Conservation (phyloP, 2,329 filamentous ascomycete species). For the Epichloe sibirici region DNA sequence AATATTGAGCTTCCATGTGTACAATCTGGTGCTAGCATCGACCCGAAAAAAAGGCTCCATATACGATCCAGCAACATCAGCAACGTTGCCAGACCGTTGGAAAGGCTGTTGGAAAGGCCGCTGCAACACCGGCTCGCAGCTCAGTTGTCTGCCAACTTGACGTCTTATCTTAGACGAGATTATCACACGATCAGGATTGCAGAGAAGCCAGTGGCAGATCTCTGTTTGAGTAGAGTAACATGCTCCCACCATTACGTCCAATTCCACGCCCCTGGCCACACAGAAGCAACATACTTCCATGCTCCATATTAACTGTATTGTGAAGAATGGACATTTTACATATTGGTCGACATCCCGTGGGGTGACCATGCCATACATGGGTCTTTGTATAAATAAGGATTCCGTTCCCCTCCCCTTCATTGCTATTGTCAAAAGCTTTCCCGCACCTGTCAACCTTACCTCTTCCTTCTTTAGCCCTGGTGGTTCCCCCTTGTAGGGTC, state of each 20-base stretch:
- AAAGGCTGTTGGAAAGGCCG: not conserved
- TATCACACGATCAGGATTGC: not conserved
- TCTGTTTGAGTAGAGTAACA: slow-evolving; percentile 2
- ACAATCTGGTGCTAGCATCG: not conserved
- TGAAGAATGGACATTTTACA: not conserved
- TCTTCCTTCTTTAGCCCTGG: not conserved
- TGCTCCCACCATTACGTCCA: slow-evolving; percentile 2
- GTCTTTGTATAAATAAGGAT: not conserved
- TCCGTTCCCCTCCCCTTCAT: not conserved
- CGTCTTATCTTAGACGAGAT: not conserved
- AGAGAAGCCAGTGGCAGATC: not conserved
- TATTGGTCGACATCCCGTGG: not conserved
- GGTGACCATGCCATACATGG: no score
- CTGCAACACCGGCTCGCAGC: not conserved
- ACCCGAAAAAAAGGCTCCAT: not conserved
- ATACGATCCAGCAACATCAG: not conserved
- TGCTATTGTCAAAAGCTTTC: not conserved
- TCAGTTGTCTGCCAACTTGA: not conserved
- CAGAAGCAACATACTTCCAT: not conserved
- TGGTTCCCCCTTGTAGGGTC: not conserved
- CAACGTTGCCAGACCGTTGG: slow-evolving; percentile 6
- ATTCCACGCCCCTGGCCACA: not conserved
- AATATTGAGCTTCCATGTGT: not conserved
- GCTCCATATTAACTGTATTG: not conserved
- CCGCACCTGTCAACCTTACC: not conserved